phyloP scores from a whole-genome alignment of 441 rosid species.

The Biscutella laevigata region DNA sequence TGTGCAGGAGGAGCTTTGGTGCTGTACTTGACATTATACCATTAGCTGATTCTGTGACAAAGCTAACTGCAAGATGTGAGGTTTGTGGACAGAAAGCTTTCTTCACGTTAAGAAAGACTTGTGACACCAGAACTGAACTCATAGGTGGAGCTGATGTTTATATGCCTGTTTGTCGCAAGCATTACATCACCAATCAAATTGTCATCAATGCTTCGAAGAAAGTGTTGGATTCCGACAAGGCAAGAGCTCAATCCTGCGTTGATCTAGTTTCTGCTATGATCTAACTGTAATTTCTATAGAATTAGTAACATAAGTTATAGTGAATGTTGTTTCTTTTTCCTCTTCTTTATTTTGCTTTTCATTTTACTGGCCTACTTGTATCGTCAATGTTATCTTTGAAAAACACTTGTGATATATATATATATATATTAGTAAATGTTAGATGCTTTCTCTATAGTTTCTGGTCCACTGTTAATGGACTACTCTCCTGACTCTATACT shows the following conservation, averaged over 20 bases:
- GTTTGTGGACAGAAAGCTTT: constrained; percentile 64
- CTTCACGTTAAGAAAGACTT: constrained; percentile 71
- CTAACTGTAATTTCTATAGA: neutral
- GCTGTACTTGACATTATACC: constrained; percentile 75
- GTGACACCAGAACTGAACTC: constrained; percentile 53
- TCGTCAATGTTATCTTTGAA: neutral
- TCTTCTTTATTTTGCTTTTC: neutral
- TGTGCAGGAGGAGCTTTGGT: constrained; percentile 65
- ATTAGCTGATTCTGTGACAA: constrained; percentile 68
- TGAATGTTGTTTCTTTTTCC: neutral
- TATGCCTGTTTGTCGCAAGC: constrained; percentile 88
- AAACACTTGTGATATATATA: neutral
- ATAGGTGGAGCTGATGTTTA: constrained; percentile 76
- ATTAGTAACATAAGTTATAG: neutral
- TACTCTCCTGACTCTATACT: neutral
- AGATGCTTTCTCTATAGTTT: constrained; percentile 5
- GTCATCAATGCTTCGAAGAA: constrained; percentile 33
- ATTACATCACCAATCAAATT: constrained; percentile 44
- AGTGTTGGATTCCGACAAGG: constrained; percentile 27
- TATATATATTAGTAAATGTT: neutral
- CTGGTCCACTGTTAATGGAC: constrained; percentile 12
- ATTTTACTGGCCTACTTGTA: neutral
- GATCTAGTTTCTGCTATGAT: constrained; percentile 24
- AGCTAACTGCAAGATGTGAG: constrained; percentile 71
- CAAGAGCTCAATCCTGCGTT: constrained; percentile 12